Base-by-base conservation (phyloP, 2,329 filamentous ascomycete species). In the Ophiosphaerella herpotricha region DNA sequence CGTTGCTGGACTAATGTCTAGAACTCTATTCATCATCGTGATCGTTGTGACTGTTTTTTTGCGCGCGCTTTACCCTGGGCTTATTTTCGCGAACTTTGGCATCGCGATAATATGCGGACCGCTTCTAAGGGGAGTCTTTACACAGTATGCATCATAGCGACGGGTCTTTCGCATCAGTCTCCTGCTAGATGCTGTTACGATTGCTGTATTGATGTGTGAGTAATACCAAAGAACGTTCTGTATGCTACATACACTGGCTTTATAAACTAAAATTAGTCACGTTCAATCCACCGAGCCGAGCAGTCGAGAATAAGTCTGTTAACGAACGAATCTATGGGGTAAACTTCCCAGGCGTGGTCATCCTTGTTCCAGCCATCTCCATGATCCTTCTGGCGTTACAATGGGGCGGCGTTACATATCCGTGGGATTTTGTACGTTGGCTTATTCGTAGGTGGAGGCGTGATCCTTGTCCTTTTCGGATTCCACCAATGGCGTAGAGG, bases 361-460 rank as follows among this genome's bases (percentile, higher is more conserved):
- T 78, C 24, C 64, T 80, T 36, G 71, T 79, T 39, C 73, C 68
- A 2, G 68, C 70, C 4, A 59, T 75, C 34, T 54, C 77, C 35
- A 78, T 73, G 61, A 70, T 78, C 21, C 57, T 81, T 8, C 68
- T 81, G 7, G 77, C 76, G 0, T 65, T 82, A 7, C 77, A 81
- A 55, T 80, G 74, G 70, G 79, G 77, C 2, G 71, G 71, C 5
- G 46, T 66, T 1, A 61, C 64, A 7, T 65, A 72, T 41, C 36
- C 66, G 1, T 85, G 82, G 82, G 60, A 70, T 40, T 73, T 0
- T 62, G 70, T 0, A 74, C 21, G 82, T 85, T 38, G 73, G 71
- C 0, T 65, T 79, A 2, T 82, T 79, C 62, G 71, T 78, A 12
- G 55, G 76, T 11, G 79, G 71, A 1, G 67, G 79, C 0, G 50